Conservation (phyloP, 2,329 filamentous ascomycete genomes). For the Chaetoscypha palmicola region DNA sequence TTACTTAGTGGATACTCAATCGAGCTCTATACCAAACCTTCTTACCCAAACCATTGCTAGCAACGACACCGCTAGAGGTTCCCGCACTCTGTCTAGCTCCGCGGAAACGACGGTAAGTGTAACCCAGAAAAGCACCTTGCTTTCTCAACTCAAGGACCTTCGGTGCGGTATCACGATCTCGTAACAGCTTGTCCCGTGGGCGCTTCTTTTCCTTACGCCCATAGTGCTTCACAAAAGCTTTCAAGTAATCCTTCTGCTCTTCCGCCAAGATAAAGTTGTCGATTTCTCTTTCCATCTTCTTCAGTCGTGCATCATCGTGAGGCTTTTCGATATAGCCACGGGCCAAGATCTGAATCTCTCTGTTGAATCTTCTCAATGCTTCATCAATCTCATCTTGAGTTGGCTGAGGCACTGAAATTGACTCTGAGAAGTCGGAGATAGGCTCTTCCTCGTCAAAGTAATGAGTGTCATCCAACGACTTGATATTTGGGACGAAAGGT, state of each 20-base stretch:
- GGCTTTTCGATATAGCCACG: conserved; percentile 28
- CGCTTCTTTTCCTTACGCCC: conserved; percentile 61
- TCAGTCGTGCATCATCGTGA: conserved; percentile 26
- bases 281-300: conserved; percentile 30
- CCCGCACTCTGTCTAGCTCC: conserved; percentile 9
- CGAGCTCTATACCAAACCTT: conserved; percentile 27
- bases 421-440: conserved; percentile 56
- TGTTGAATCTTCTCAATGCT: conserved; percentile 29
- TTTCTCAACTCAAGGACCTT: conserved; percentile 75
- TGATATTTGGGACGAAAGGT: conserved; percentile 73
- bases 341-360: conserved; percentile 30
- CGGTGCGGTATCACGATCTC: conserved; percentile 60
- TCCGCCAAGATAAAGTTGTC: conserved; percentile 27
- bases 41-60: conserved; percentile 12
- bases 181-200: conserved; percentile 75
- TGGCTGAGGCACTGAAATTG: conserved; percentile 21
- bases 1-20: conserved; percentile 27
- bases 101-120: conserved; percentile 64
- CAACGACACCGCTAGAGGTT: conserved; percentile 3
- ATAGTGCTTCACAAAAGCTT: conserved; percentile 30
- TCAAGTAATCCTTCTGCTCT: conserved; percentile 31
- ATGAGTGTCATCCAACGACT: conserved; percentile 64
- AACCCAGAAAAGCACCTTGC: conserved; percentile 78
- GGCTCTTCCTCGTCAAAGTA: conserved; percentile 84
- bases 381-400: conserved; percentile 25